Evolutionary conservation across 1,284 basidiomycete species (phyloP).

Genomic region (Pseudomicrostroma phylloplanum): DNA sequence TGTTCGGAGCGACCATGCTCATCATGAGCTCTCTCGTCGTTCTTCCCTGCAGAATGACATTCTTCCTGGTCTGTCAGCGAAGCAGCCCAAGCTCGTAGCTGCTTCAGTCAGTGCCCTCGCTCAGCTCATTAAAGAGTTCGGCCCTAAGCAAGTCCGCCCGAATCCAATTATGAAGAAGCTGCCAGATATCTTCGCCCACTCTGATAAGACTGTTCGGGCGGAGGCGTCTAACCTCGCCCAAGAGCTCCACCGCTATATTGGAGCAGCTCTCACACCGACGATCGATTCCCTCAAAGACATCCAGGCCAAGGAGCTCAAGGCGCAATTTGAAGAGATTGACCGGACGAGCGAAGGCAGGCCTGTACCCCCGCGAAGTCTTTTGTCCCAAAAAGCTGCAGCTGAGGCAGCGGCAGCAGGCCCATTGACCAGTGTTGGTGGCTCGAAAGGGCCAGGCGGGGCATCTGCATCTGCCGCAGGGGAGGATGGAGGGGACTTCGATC

Average conservation of each 20-base stretch:
- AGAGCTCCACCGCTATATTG: slow-evolving; percentile 79
- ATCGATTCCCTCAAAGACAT: slow-evolving; percentile 92
- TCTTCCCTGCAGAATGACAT: slow-evolving; percentile 63
- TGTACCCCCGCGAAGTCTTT: slow-evolving; percentile 69
- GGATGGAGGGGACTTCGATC: slow-evolving; percentile 59
- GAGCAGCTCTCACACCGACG: slow-evolving; percentile 76
- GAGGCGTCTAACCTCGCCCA: slow-evolving; percentile 77
- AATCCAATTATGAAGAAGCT: slow-evolving; percentile 73
- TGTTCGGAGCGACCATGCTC: not conserved
- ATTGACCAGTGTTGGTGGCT: not conserved
- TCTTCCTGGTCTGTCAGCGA: slow-evolving; percentile 75
- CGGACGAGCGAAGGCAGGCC: slow-evolving; percentile 76
- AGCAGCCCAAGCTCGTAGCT: slow-evolving; percentile 90
- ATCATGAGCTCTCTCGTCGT: not conserved
- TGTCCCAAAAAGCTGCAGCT: slow-evolving; percentile 59
- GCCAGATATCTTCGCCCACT: slow-evolving; percentile 89
- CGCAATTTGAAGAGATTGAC: slow-evolving; percentile 78
- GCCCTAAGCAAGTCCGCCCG: slow-evolving; percentile 68
- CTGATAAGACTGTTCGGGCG: slow-evolving; percentile 89
- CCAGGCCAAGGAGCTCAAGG: slow-evolving; percentile 93
- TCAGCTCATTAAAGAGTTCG: slow-evolving; percentile 70
- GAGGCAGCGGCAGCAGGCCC: slow-evolving; percentile 22
- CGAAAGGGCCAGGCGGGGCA: slow-evolving; percentile 10
- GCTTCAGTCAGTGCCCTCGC: slow-evolving; percentile 72
- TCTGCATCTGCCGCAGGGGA: slow-evolving; percentile 29